Base-by-base conservation (phyloP, 441 rosid genomes). In the Syzygium syzygioides region DNA sequence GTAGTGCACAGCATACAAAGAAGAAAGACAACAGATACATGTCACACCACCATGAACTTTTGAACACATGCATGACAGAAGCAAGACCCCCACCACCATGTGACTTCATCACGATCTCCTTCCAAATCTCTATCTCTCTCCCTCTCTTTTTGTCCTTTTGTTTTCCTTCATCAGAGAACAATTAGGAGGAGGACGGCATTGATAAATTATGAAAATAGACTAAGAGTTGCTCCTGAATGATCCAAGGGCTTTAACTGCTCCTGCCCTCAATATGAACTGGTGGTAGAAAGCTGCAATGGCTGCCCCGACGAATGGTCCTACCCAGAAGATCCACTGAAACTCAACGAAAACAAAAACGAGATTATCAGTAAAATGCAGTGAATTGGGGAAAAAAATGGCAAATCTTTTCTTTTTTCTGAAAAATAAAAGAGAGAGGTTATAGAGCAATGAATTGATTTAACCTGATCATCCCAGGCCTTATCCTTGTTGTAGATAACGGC, bases 381-480 rank as follows among this genome's bases (percentile, higher is more conserved):
- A 76, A 41, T 23, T 76, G 83, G 83, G 52, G n/a, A 2, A 0
- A 1, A 3, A 6, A 64, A 2, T 30, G 32, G 76, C 30, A 32
- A 34, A 30, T 60, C 41, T 64, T 30, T 30, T 64, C 18, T 8
- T 17, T 9, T 11, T 11, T 64, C 12, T 64, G 20, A 30, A 64
- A 30, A 3, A 30, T 64, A 41, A 3, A 76, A 34, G 15, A 71
- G 41, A 76, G 53, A 4, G 18, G 52, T 13, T 25, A 41, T 8
- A 76, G 83, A 37, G n/a, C 50, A 41, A 23, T 76, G 10, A 37
- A 41, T 23, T 23, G 25, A 41, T 41, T 41, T 91, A 14, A 95
- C 98, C 52, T 96, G 99, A 87, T 95, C 94, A 88, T 96, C 95
- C 99, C 99, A 97, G 59, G 96, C 94, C 88, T 93, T 86, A 25